Evolutionary conservation across 345 rosid genomes (phyloP).

Genomic region (Gossypium australe): DNA sequence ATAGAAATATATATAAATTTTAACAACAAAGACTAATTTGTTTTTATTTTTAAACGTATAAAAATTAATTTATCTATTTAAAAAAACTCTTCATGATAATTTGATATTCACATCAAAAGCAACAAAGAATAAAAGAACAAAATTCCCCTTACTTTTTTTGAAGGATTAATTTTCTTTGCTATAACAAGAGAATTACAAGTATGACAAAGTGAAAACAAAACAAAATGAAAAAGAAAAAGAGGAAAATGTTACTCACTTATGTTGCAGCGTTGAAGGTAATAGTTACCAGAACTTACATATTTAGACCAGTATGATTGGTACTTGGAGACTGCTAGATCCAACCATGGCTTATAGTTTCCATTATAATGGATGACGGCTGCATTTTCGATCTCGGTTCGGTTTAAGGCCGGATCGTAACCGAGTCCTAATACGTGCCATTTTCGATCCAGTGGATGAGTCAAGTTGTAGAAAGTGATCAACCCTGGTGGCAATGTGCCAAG

Average conservation of each 20-base stretch:
- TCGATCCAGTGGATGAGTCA: conserved; percentile 75
- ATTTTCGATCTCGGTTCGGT: conserved; percentile 77
- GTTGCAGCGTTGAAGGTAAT: conserved; percentile 64
- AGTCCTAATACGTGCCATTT: conserved; percentile 93
- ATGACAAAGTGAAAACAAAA: not conserved
- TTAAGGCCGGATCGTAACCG: conserved; percentile 94
- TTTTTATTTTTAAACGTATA: too few species aligned
- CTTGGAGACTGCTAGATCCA: conserved; percentile 80
- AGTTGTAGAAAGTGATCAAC: conserved; percentile 86
- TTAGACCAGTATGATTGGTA: conserved; percentile 87
- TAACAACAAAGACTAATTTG: fast-evolving
- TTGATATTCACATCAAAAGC: not conserved
- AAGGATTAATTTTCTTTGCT: not conserved
- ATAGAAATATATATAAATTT: too few species aligned
- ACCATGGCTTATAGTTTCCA: conserved; percentile 98
- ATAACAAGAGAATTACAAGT: not conserved
- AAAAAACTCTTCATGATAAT: too few species aligned
- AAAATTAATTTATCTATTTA: too few species aligned
- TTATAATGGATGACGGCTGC: conserved; percentile 94
- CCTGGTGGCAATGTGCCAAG: conserved; percentile 96
- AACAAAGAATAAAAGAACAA: not conserved
- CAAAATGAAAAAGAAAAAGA: not conserved
- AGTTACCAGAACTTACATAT: conserved; percentile 63
- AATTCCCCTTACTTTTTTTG: not conserved
- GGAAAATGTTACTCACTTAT: conserved; percentile 33